Conservation (phyloP, 305 asterid genomes). For the Plantago rigida region DNA sequence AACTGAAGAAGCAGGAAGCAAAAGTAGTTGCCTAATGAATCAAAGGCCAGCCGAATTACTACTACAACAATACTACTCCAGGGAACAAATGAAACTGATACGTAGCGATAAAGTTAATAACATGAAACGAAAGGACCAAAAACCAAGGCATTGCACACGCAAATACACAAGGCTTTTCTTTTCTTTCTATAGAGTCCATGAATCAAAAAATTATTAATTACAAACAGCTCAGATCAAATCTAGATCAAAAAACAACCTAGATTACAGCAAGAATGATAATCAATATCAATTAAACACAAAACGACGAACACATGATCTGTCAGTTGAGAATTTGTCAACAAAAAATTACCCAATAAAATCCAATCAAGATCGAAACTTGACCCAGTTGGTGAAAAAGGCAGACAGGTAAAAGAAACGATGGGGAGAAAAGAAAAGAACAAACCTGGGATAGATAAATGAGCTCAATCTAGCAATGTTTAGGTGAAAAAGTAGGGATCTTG, state of each 20-base stretch:
- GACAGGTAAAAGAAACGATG: neutral
- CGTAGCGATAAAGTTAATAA: neutral
- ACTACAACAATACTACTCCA: neutral
- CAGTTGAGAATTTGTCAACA: no score
- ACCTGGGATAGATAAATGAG: conserved; percentile 30
- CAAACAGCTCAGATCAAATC: conserved; percentile 12
- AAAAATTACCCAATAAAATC: no score
- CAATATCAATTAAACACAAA: neutral
- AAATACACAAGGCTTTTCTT: neutral
- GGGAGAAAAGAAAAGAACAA: conserved; percentile 14
- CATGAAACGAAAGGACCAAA: neutral
- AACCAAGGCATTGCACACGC: conserved; percentile 2
- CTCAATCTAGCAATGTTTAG: conserved; percentile 20
- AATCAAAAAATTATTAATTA: no score
- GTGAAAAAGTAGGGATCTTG: conserved; percentile 18
- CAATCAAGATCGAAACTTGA: no score
- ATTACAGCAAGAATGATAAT: conserved; percentile 24
- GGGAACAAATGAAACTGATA: neutral
- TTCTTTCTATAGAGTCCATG: neutral
- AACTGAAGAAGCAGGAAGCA: no score
- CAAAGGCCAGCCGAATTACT: no score
- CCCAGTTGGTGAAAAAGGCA: neutral
- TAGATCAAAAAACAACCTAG: conserved; percentile 28
- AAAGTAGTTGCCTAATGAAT: no score
- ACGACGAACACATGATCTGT: neutral